Evolutionary conservation across 2,329 filamentous ascomycete genomes (phyloP), one percentile per base, ranked within the genome.

Genomic region (Rugonectria rugulosa): DNA sequence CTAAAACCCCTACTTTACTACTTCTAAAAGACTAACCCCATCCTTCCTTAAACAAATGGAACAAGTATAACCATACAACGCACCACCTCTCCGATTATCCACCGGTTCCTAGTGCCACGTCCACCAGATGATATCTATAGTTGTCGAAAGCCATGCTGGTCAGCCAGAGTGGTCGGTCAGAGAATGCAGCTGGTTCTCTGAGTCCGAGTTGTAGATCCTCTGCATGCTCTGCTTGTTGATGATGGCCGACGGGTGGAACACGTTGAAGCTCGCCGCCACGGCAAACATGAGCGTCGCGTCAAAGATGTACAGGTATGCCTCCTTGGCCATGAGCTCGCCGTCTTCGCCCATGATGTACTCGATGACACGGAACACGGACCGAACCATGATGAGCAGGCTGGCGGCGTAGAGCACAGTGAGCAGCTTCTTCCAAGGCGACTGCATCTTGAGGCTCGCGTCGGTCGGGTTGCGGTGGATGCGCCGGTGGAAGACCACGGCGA

Each of bases 401-500:
- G 55, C 44, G 2, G 51, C 34, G 26, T 68, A 62, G 8, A 66
- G 36, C 1, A 57, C 20, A 6, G 20, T 32, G 17, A 68, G 54
- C 17, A 61, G 49, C 47, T 43, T 72, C 70, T 24, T 64, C 70
- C 47, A 67, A 41, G 55, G 76, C 12, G 60, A 46, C 10, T 29
- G n/a, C 8, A 51, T 10, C 2, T 26, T 49, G 19, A 36, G 41
- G 3, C 48, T 47, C 15, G 20, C 21, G n/a, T 15, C 12, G 4
- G 34, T 50, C 2, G 48, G 60, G 1, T 34, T 32, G 11, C 21
- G 36, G 11, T 42, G 46, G 26, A 65, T 56, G 1, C 62, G 46
- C 5, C 48, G 51, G 50, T 83, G 77, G 64, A 82, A 83, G 0
- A 78, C 57, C 2, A 73, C 56, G 0, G 79, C 73, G 0, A 76